phyloP scores from a whole-genome alignment of 73 alveolate species.

The Chromera velia region DNA sequence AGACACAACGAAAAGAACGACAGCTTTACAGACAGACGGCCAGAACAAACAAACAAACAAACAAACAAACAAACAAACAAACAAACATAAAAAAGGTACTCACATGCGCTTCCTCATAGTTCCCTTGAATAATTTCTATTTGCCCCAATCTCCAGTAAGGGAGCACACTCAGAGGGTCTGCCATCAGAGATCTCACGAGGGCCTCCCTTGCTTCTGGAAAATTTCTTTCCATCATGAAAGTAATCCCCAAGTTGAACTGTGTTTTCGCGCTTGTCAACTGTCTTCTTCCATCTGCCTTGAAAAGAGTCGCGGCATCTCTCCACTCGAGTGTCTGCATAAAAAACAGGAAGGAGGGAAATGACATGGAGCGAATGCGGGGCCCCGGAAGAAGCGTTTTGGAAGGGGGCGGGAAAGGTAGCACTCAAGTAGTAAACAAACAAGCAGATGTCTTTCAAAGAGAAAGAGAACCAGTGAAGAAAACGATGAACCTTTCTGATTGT shows the following conservation, averaged over 20 bases:
- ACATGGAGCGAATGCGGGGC: no score
- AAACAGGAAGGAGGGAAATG: no score
- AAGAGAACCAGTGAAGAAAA: neutral
- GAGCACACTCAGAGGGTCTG: neutral
- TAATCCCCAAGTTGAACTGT: slow-evolving; percentile 18
- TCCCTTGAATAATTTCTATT: slow-evolving; percentile 14
- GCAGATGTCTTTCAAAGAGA: neutral
- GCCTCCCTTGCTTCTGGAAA: neutral
- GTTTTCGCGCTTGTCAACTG: slow-evolving; percentile 16
- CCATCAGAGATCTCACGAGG: neutral
- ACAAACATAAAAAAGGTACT: no score
- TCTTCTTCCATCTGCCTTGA: slow-evolving; percentile 15
- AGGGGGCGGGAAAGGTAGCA: no score
- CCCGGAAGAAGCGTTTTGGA: no score
- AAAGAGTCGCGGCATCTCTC: slow-evolving; percentile 13
- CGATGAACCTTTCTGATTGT: neutral
- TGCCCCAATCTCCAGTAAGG: slow-evolving; percentile 25
- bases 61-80: no score
- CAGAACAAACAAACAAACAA: no score
- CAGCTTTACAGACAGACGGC: no score
- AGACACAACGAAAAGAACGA: no score
- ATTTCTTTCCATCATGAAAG: neutral
- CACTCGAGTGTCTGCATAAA: slow-evolving; percentile 13
- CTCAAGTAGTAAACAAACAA: no score
- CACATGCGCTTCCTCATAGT: slow-evolving; percentile 3